Base-by-base conservation (phyloP, 1,284 basidiomycete species). In the Sporisorium exsertum region DNA sequence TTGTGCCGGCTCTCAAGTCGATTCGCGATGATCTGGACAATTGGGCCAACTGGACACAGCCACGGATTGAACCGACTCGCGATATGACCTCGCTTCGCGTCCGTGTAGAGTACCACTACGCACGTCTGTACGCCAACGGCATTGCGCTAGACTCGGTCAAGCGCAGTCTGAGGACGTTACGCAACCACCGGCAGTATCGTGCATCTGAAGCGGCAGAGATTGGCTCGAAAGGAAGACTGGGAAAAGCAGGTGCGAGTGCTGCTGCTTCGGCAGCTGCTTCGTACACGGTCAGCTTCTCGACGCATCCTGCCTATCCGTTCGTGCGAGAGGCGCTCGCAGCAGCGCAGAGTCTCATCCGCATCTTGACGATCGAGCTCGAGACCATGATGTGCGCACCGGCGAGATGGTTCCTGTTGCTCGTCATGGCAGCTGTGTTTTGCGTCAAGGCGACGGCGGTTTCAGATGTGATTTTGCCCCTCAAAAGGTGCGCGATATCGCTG, bases 381-480 rank as follows among this genome's bases (percentile, higher is more conserved):
- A 77, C 64, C 32, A 71, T 79, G 68, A 77, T 75, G 62, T 79
- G 71, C 37, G 78, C 78, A 12, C 78, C 78, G 13, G 72, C 78
- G 12, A 50, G 78, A n/a, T 77, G 70, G 74, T 79, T 77, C 49
- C 62, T 79, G 51, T 57, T 76, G 51, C 62, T 79, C 15, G 78
- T 79, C n/a, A 72, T 76, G 63, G 77, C 77, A 7, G 70, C 66
- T 5, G 60, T 79, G 29, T 79, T 79, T 35, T 72, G 73, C 32
- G 72, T 79, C 66, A 79, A 79, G 37, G 70, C 74, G 13, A 73
- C 74, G 22, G 74, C 74, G 18, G 74, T 77, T 6, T 77, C 74
- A 51, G 74, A 77, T 54, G 61, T 72, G 18, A 77, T 77, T 29
- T 47, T 77, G 54, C 74, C 74, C 50, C 61, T 77, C 18, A 77